phyloP scores from a whole-genome alignment of 139 green algal genomes.

The Chlamydomonas incerta region DNA sequence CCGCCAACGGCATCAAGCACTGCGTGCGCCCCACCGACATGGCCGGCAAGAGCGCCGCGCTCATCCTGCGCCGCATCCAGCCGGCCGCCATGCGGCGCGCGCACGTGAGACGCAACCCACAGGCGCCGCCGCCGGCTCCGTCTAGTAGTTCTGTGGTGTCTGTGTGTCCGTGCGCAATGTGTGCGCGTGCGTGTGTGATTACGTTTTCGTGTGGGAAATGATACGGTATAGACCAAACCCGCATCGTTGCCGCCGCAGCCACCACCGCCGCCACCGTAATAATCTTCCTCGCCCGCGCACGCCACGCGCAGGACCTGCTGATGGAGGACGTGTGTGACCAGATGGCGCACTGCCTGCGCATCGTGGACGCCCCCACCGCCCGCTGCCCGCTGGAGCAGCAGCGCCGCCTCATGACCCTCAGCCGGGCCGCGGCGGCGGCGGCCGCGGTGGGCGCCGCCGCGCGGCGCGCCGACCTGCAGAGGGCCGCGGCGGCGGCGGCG shows the following conservation, averaged over 20 bases:
- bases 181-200: not conserved
- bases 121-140: too few relatives aligned
- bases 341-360: slow-evolving; percentile 19
- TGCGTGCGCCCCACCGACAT: slow-evolving; percentile 81
- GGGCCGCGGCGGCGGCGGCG: too few relatives aligned
- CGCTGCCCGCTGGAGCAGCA: too few relatives aligned
- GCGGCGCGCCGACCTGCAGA: not conserved
- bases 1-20: slow-evolving; percentile 80
- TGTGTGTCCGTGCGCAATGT: not conserved
- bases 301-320: slow-evolving; percentile 51
- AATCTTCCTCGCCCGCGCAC: too few relatives aligned
- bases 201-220: too few relatives aligned
- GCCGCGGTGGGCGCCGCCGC: not conserved
- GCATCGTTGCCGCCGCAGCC: too few relatives aligned
- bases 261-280: too few relatives aligned
- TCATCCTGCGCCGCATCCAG: slow-evolving; percentile 76
- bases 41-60: slow-evolving; percentile 73
- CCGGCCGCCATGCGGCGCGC: not conserved
- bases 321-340: slow-evolving; percentile 56
- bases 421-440: not conserved
- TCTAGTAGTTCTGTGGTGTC: too few relatives aligned
- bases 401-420: not conserved
- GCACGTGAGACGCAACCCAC: too few relatives aligned
- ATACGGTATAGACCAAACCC: too few relatives aligned
- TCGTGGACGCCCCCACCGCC: slow-evolving; percentile 23